Evolutionary conservation across 257 asterid species (phyloP), one percentile per base, ranked within the genome.

Genomic region (Haberlea rhodopensis): DNA sequence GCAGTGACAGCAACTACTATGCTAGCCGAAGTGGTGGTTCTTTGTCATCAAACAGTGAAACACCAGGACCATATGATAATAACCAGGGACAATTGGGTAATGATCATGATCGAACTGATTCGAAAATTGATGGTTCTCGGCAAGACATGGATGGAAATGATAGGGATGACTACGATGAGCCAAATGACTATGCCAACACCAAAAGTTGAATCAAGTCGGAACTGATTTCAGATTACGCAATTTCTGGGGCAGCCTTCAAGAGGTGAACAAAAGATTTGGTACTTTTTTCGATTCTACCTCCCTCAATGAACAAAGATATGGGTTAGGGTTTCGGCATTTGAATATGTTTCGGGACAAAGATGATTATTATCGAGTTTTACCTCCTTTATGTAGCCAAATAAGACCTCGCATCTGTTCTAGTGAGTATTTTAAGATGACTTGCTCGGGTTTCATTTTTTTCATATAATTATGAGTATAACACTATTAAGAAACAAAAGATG

Each of bases 101-200:
- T 29, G 34, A 29, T 29, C 34, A 29, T 29, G 34, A 29, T 29
- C 9, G 34, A 29, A 29, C 7, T 32, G 70, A 15, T 4, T 66
- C 60, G 66, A 76, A 59, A 53, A 25, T 28, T 25, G 75, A 65
- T 18, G 71, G 45, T 27, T 46, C 54, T 52, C 76, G 57, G 27
- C 26, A 24, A 24, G 76, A 46, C 60, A 8, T 13, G 8, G 64
- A 54, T 18, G 77, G 37, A 25, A 20, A 32, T 22, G 71, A 29
- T 32, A 64, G 16, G 57, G 60, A 63, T 20, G 75, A 72, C 19
- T 10, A 60, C 6, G 81, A 72, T 13, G 86, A 67, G 71, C 59
- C 74, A n/a, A 57, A 64, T 27, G 76, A 75, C 60, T 69, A 67
- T 68, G 82, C 82, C 56, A 78, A 78, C 65, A 71, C 73, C 62